Conservation (phyloP, 148 eudicot species). For the Vaccinium myrtillus region DNA sequence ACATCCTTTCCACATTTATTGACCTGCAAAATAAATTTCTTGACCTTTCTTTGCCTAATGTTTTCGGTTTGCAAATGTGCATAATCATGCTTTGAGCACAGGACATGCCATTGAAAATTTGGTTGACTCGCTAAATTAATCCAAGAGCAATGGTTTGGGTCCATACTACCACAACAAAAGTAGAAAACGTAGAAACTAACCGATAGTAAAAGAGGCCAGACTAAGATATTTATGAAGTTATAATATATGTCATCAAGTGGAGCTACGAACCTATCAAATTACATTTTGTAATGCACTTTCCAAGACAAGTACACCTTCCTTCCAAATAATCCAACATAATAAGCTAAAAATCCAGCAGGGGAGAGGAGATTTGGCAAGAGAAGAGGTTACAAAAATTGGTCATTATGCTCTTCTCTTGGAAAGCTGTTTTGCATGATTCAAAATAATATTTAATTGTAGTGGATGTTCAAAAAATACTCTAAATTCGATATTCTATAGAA, state of each 20-base stretch:
- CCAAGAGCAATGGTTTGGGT: not conserved
- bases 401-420: not conserved
- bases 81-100: not conserved
- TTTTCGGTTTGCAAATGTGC: not conserved
- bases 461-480: not conserved
- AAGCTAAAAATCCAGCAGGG: not conserved
- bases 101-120: not conserved
- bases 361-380: not conserved
- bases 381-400: not conserved
- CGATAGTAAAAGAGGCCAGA: not conserved
- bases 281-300: not conserved
- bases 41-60: not conserved
- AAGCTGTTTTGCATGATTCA: not conserved
- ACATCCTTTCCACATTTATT: not conserved
- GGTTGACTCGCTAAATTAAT: not conserved
- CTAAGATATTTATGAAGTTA: not conserved
- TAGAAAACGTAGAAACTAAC: not conserved
- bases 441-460: not conserved
- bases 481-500: not conserved
- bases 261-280: not conserved
- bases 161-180: not conserved
- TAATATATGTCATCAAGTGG: not conserved
- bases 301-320: not conserved
- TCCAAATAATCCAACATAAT: not conserved
- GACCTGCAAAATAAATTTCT: not conserved